These are phyloP conservation scores for Pseudocercospora pini-densiflorae DNA, from an alignment of 2,329 filamentous ascomycete genomes.

Conservation along the genomic window DNA sequence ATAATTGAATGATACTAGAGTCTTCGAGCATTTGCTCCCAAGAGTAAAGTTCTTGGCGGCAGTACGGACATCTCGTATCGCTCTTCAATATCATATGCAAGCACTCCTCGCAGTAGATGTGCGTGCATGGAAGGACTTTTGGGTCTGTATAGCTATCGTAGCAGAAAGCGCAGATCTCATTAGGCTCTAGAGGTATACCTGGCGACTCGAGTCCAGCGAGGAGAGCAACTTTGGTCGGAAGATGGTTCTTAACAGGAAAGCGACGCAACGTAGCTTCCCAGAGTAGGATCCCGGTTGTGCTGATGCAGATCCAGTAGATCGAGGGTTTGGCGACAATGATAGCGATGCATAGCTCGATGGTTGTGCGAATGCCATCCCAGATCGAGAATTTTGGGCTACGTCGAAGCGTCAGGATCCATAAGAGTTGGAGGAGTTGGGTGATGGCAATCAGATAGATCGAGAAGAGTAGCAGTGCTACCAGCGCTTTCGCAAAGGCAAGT, in stretches of 20 bases:
- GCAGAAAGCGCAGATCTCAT: not conserved
- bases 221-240: not conserved
- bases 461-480: no score
- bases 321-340: no score
- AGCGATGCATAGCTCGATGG: no score
- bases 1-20: not conserved
- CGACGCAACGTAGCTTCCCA: not conserved
- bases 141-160: not conserved
- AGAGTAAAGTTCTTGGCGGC: not conserved
- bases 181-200: not conserved
- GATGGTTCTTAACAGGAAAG: not conserved
- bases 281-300: no score
- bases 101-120: not conserved
- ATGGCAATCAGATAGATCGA: no score
- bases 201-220: not conserved
- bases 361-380: no score
- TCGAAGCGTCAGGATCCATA: no score
- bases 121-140: not conserved
- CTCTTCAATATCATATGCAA: not conserved
- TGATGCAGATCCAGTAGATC: no score
- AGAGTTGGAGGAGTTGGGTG: no score
- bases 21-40: not conserved
- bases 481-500: no score
- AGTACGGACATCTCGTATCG: not conserved
- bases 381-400: no score